phyloP scores from a whole-genome alignment of 116 monocot genomes.

The Dioscorea cayenensis region DNA sequence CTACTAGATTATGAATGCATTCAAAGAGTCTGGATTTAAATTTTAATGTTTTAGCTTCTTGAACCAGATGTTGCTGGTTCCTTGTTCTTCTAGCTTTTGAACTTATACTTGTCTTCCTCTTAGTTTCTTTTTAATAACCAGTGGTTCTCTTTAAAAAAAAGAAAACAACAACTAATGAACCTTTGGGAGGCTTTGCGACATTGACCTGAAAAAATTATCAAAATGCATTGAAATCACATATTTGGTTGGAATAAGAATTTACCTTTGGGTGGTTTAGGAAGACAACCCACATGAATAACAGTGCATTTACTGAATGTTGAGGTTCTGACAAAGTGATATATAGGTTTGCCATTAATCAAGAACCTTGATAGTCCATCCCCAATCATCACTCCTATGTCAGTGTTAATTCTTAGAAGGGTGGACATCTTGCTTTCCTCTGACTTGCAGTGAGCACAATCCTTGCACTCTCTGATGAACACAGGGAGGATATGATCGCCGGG shows the following conservation, averaged over 20 bases:
- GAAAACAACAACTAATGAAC: constrained; percentile 29
- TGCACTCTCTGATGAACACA: constrained; percentile 37
- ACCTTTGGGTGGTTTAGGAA: constrained; percentile 37
- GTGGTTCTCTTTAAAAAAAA: too few species aligned
- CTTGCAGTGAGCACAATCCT: constrained; percentile 30
- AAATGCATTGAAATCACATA: neutral
- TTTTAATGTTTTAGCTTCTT: too few species aligned
- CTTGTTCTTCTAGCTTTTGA: too few species aligned
- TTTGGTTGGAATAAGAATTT: neutral
- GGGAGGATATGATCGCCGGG: constrained; percentile 28
- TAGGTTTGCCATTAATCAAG: constrained; percentile 31
- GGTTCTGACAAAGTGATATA: constrained; percentile 35
- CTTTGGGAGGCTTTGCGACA: constrained; percentile 27
- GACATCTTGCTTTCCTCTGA: constrained; percentile 40
- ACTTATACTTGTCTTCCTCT: too few species aligned
- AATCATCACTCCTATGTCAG: constrained; percentile 28
- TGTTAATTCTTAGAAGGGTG: constrained; percentile 19
- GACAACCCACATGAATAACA: constrained; percentile 27
- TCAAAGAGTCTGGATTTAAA: too few species aligned
- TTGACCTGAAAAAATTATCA: constrained; percentile 16
- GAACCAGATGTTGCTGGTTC: too few species aligned
- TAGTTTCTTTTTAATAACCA: too few species aligned
- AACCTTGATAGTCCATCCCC: constrained; percentile 27
- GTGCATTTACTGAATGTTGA: constrained; percentile 44
- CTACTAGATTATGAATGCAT: too few species aligned